Base-by-base conservation (phyloP, 768 basidiomycete genomes). In the Naganishia vaughanmartiniae region DNA sequence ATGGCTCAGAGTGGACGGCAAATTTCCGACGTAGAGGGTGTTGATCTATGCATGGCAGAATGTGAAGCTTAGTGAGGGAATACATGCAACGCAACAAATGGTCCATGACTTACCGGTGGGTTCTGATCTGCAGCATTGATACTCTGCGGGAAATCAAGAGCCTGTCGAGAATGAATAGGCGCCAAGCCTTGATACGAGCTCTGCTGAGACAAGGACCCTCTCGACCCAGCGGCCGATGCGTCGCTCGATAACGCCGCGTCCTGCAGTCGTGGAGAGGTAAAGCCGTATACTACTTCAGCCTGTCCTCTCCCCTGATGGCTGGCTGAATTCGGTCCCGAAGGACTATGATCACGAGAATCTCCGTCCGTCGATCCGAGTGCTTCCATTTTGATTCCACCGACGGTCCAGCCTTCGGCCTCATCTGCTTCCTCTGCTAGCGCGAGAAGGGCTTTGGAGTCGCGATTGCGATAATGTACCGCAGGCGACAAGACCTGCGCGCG, bases 11-110 rank as follows among this genome's bases (percentile, higher is more conserved):
- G 89, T 87, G 5, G 90, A 91, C 1, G 95, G 96, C 70, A 99
- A 83, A 76, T 97, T 97, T 54, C 96, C 96, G n/a, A 99, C 93
- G 78, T 98, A 98, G n/a, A 99, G 85, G 0, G 96, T 99, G 77
- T 96, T 97, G 82, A 97, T 97, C 87, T 63, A 28, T 14, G 30
- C 11, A 26, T 2, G 17, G 15, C 21, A 10, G 24, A 90, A 72
- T 33, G 26, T 30, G 74, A 26, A 21, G 55, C 24, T n/a, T 39
- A 17, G 33, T 6, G 26, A 57, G 55, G 53, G 31, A n/a, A 7
- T 42, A 15, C 36, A 36, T 12, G 63, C 34, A 33, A 24, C 30
- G 45, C 12, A 42, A 14, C 6, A 3, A 30, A n/a, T n/a, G 36
- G 58, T 39, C 84, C 88, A 78, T 78, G 89, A 89, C 17, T 26